Evolutionary conservation across 2,329 filamentous ascomycete species (phyloP).

Genomic region (Fusarium pininemorale): DNA sequence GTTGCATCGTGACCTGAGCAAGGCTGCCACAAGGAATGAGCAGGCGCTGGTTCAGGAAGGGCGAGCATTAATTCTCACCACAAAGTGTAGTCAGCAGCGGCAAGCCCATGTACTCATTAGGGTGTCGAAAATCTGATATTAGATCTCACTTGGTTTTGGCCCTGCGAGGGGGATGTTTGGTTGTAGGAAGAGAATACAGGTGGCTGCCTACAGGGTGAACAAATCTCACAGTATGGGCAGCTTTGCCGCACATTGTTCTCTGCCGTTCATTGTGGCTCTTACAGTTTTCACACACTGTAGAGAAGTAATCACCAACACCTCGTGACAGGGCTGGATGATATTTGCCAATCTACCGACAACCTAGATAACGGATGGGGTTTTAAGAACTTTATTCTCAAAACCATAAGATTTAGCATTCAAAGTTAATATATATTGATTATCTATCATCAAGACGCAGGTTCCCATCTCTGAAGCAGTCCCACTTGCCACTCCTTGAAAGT

Average conservation of each 20-base stretch:
- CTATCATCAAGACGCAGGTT: background rate
- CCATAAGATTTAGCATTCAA: too few relatives aligned
- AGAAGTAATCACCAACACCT: background rate
- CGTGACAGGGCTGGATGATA: background rate
- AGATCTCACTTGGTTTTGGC: background rate
- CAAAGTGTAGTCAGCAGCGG: background rate
- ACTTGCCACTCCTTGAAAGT: constrained; percentile 74
- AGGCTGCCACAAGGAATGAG: background rate
- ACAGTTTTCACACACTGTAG: background rate
- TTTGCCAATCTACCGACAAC: background rate
- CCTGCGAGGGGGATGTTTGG: background rate
- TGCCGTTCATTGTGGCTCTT: accelerated
- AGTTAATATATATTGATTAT: background rate
- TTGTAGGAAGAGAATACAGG: background rate
- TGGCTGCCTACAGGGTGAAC: background rate
- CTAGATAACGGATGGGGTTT: background rate
- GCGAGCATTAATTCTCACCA: background rate
- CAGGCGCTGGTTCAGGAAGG: background rate
- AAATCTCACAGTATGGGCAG: background rate
- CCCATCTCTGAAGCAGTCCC: constrained; percentile 64
- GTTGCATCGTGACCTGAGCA: constrained; percentile 23
- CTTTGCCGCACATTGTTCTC: background rate
- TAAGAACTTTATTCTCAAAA: background rate
- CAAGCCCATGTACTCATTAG: background rate
- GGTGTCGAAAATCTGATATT: background rate